Evolutionary conservation across 148 eudicot genomes (phyloP), one percentile per base, ranked within the genome.

Genomic region (Chenopodium berlandieri): DNA sequence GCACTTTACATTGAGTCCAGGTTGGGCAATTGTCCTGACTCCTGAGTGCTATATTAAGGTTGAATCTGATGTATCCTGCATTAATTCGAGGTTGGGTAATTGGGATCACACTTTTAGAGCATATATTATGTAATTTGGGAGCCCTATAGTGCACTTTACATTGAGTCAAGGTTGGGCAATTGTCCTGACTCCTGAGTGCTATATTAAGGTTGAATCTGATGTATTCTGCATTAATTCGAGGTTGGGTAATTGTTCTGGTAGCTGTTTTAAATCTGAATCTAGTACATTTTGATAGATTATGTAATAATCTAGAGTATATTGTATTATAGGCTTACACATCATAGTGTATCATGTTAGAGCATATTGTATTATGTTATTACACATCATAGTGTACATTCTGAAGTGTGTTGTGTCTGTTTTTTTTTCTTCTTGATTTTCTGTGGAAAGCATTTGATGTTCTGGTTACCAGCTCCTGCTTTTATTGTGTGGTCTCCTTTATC

Each of bases 61-160:
- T 67, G 37, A 25, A 27, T 30, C 19, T 9, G 6, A 34, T 30
- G 34, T 7, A 67, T 22, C 9, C 20, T 30, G 12, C 30, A 11
- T 67, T 67, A 34, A 27, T 22, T 34, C 19, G 19, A 67, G 68
- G 32, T 67, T 27, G 27, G 27, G 27, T 27, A 27, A 27, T 27
- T 73, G 62, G 63, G 47, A 46, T 7, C 7, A 37, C 44, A 12
- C 31, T n/a, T 5, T 47, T 46, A 9, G 13, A 46, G 20, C 76
- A 12, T 44, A 30, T 4, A 72, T 73, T 47, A n/a, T 73, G 76
- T 73, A 60, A 25, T 73, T 73, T 73, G 58, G 32, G 54, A 47
- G 7, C 20, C 8, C 48, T n/a, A 1, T 3, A n/a, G 16, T 73
- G 34, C 60, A 47, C 34, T n/a, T 73, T 23, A 20, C 62, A 14